Evolutionary conservation across 441 rosid species (phyloP).

Genomic region (Erodium trifolium): DNA sequence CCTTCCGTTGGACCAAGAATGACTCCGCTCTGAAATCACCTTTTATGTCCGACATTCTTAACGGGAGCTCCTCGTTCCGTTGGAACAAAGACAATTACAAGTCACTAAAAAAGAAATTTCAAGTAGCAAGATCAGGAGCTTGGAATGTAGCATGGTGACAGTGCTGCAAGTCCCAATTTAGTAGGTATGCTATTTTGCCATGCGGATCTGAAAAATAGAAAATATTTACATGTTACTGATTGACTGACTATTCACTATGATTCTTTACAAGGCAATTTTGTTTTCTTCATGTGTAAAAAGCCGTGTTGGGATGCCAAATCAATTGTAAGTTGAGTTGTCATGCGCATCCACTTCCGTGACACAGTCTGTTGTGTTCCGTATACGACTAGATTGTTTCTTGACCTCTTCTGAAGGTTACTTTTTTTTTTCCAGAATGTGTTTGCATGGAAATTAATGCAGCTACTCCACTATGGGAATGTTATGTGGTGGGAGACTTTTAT

Average conservation of each 20-base stretch:
- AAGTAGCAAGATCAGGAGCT: conserved; percentile 73
- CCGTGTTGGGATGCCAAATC: neutral
- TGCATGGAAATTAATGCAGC: no score
- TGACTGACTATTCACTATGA: neutral
- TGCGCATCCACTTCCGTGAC: neutral
- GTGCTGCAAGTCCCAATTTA: neutral
- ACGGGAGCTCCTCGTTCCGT: conserved; percentile 51
- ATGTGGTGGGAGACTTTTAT: no score
- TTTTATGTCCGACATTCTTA: conserved; percentile 55
- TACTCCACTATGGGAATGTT: no score
- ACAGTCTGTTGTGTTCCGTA: neutral
- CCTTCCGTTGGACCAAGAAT: conserved; percentile 57
- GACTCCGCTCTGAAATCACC: conserved; percentile 40
- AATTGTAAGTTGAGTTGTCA: neutral
- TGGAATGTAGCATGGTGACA: conserved; percentile 55
- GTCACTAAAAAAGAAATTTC: conserved; percentile 70
- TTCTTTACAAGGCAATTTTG: neutral
- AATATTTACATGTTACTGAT: neutral
- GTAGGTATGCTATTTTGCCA: neutral
- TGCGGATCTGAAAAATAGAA: neutral
- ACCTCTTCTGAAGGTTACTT: no score
- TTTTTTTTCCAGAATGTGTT: no score
- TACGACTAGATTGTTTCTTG: no score
- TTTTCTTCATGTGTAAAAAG: neutral
- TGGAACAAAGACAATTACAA: conserved; percentile 70